A percentile compares a stretch with the other conserved stretches of the same genome.
Evolutionary conservation across 495 filamentous ascomycete species (phyloP).

Genomic region (Trichocladium antarcticum): DNA sequence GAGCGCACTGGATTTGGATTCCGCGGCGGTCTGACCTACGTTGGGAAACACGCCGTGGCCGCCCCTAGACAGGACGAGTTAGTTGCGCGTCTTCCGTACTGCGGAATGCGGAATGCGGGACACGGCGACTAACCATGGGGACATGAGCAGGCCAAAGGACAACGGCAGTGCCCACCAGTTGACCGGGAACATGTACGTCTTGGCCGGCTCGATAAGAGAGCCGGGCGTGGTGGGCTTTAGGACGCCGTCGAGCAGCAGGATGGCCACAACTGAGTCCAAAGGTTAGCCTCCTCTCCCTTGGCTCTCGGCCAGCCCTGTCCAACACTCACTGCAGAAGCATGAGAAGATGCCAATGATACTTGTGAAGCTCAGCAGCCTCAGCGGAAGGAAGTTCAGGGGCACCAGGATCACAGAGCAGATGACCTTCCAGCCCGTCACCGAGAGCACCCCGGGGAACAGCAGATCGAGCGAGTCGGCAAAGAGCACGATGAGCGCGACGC

Average conservation of each 20-base stretch:
- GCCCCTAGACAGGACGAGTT: conserved; percentile 36
- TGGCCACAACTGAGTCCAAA: conserved; percentile 53
- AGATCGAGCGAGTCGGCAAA: conserved; percentile 84
- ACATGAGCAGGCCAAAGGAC: conserved; percentile 91
- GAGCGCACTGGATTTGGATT: background rate
- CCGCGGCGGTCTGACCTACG: conserved; percentile 17
- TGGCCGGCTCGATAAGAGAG: conserved; percentile 72
- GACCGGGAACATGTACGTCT: conserved; percentile 63
- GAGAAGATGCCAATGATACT: conserved; percentile 84
- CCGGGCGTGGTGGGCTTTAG: conserved; percentile 71
- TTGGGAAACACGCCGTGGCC: conserved; percentile 93
- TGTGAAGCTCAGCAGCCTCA: conserved; percentile 77
- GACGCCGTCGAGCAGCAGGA: conserved; percentile 75
- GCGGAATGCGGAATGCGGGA: no score
- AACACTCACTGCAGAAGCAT: conserved; percentile 67
- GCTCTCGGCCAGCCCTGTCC: background rate
- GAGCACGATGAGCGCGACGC: conserved; percentile 82
- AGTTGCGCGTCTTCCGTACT: background rate
- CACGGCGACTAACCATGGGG: conserved; percentile 52
- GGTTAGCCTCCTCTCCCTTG: background rate
- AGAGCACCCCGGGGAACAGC: conserved; percentile 59
- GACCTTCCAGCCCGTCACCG: conserved; percentile 70
- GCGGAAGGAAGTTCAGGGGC: conserved; percentile 75
- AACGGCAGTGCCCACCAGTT: conserved; percentile 88
- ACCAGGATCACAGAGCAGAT: conserved; percentile 70